Evolutionary conservation across 2,329 filamentous ascomycete genomes (phyloP).

Genomic region (Emergomyces pasteurianus): DNA sequence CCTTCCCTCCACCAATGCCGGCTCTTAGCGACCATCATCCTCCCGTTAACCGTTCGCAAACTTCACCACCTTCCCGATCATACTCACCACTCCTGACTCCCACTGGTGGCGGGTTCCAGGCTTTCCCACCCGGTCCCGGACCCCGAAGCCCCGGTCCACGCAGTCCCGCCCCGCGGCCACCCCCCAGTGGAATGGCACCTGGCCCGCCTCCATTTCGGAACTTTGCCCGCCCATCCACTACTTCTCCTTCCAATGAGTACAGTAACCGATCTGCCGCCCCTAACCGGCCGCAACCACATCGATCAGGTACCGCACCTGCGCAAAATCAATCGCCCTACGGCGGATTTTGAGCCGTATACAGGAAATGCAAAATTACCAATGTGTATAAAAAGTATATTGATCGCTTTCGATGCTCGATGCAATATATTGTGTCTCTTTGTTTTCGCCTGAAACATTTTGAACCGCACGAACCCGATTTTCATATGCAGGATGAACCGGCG

Average conservation of each 20-base stretch:
- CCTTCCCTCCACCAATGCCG: constrained; percentile 8
- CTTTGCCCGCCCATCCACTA: constrained; percentile 13
- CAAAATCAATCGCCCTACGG: constrained; percentile 5
- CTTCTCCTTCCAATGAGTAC: constrained; percentile 15
- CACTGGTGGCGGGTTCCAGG: constrained; percentile 3
- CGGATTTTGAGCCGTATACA: neutral
- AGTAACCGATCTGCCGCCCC: constrained; percentile 12
- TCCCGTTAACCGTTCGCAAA: constrained; percentile 8
- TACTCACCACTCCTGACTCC: constrained; percentile 4
- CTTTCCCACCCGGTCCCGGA: constrained; percentile 6
- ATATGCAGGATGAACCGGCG: neutral
- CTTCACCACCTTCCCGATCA: constrained; percentile 8
- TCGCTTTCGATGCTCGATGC: too few species aligned
- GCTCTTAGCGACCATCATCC: constrained; percentile 8
- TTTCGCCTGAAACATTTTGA: neutral
- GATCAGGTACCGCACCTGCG: constrained; percentile 15
- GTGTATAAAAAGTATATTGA: neutral
- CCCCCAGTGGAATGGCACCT: constrained; percentile 1
- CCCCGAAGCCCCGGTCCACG: constrained; percentile 1
- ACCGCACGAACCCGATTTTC: neutral
- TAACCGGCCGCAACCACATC: constrained; percentile 1
- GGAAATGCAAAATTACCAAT: neutral
- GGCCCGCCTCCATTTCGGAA: constrained; percentile 11
- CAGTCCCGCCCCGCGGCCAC: neutral
- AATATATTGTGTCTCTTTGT: neutral